Evolutionary conservation across 2,329 filamentous ascomycete species (phyloP).

Genomic region (Zalaria sp.): DNA sequence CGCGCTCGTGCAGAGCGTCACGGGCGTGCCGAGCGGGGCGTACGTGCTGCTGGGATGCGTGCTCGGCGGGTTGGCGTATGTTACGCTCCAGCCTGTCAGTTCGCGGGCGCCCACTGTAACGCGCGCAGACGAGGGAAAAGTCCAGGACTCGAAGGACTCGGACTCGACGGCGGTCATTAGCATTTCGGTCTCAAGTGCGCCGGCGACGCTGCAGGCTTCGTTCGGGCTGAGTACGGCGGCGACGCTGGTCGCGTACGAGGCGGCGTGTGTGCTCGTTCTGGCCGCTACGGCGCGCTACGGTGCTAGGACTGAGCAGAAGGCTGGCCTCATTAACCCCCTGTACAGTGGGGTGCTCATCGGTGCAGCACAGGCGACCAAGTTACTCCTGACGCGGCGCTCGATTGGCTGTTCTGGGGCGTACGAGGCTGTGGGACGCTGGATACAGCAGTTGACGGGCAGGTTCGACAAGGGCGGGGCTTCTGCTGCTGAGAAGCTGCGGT

Average conservation of each 20-base stretch:
- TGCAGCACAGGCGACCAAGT: constrained; percentile 41
- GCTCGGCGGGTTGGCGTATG: constrained; percentile 35
- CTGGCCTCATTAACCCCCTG: constrained; percentile 22
- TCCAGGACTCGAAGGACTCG: too few relatives aligned
- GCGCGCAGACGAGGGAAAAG: too few relatives aligned
- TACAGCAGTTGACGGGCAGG: too few relatives aligned
- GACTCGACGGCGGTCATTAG: too few relatives aligned
- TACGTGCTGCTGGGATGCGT: constrained; percentile 41
- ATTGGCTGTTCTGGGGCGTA: constrained; percentile 49
- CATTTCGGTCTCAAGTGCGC: constrained; percentile 9
- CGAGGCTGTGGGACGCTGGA: constrained; percentile 43
- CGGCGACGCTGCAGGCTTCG: too few relatives aligned
- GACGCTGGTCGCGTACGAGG: too few relatives aligned
- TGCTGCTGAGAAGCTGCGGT: too few relatives aligned
- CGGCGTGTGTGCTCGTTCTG: too few relatives aligned
- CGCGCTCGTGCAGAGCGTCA: constrained; percentile 43
- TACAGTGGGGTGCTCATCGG: constrained; percentile 47
- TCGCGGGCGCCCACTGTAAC: constrained; percentile 14
- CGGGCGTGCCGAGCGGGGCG: constrained; percentile 23
- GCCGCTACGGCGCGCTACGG: too few relatives aligned
- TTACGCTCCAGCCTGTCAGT: not conserved
- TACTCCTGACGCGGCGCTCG: constrained; percentile 38
- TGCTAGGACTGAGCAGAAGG: too few relatives aligned
- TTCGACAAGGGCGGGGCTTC: too few relatives aligned
- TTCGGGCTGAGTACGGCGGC: too few relatives aligned